These are phyloP conservation scores for Phialophora chinensis DNA, from an alignment of 2,329 filamentous ascomycete species.

Conservation along the genomic window DNA sequence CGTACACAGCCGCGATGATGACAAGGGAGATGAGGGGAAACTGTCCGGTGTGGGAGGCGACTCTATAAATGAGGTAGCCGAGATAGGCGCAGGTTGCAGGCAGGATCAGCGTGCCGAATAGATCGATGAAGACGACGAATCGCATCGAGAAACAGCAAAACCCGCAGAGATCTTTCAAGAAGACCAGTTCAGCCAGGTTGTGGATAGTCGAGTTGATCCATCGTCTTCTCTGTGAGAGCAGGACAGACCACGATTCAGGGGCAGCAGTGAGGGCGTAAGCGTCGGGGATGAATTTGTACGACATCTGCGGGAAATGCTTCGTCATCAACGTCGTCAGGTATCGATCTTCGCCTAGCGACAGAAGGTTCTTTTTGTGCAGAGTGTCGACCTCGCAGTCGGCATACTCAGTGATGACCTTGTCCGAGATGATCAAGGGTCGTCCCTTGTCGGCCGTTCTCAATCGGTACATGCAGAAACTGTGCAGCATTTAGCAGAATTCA, in stretches of 20 bases:
- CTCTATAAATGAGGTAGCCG: constrained; percentile 81
- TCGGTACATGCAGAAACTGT: constrained; percentile 98
- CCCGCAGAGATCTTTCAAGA: constrained; percentile 90
- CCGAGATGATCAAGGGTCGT: constrained; percentile 90
- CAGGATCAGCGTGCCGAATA: constrained; percentile 89
- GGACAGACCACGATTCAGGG: constrained; percentile 89
- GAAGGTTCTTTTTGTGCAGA: constrained; percentile 89
- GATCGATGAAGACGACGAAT: constrained; percentile 92
- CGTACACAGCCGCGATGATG: constrained; percentile 90
- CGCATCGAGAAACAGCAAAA: constrained; percentile 99
- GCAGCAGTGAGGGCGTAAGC: constrained; percentile 93
- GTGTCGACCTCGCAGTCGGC: constrained; percentile 89
- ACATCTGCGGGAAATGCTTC: constrained; percentile 94
- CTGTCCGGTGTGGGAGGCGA: constrained; percentile 71
- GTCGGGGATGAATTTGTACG: constrained; percentile 93
- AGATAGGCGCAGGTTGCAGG: constrained; percentile 88
- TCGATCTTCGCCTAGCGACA: constrained; percentile 95
- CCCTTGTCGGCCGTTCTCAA: constrained; percentile 92
- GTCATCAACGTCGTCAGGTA: constrained; percentile 97
- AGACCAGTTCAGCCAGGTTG: constrained; percentile 89
- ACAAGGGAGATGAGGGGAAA: constrained; percentile 87
- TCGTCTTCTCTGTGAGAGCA: constrained; percentile 95
- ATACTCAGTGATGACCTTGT: constrained; percentile 86
- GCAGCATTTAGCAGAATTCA: constrained; percentile 47
- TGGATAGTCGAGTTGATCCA: constrained; percentile 99